Conservation (phyloP, 495 filamentous ascomycete genomes). For the Aspergillus taichungensis region DNA sequence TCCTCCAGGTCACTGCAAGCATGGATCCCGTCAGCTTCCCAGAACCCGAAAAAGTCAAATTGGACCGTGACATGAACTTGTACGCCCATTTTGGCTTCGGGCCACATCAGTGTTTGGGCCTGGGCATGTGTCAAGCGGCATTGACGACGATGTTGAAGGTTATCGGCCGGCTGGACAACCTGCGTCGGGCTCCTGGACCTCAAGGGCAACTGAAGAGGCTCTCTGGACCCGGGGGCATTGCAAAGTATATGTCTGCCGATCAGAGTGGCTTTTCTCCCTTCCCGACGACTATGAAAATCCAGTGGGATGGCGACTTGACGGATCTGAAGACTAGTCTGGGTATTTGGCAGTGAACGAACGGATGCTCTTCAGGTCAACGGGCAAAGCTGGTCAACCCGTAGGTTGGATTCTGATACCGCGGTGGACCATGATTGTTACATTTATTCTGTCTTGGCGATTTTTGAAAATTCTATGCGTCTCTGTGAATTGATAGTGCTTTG, state of each 20-base stretch:
- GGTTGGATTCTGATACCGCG: too few relatives aligned
- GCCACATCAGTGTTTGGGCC: constrained; percentile 50
- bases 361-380: too few relatives aligned
- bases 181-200: constrained; percentile 54
- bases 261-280: constrained; percentile 62
- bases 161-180: constrained; percentile 41
- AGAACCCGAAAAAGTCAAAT: constrained; percentile 53
- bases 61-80: constrained; percentile 50
- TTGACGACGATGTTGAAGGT: constrained; percentile 54
- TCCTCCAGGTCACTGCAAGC: constrained; percentile 35
- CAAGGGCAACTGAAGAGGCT: constrained; percentile 65
- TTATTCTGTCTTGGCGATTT: too few relatives aligned
- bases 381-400: too few relatives aligned
- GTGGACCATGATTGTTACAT: background rate
- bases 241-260: constrained; percentile 63
- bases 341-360: background rate
- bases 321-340: constrained; percentile 1
- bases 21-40: constrained; percentile 54
- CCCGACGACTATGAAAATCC: constrained; percentile 53
- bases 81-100: constrained; percentile 60
- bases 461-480: too few relatives aligned
- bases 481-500: too few relatives aligned
- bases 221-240: constrained; percentile 42
- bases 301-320: constrained; percentile 39
- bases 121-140: constrained; percentile 47